phyloP scores from a whole-genome alignment of 2,329 filamentous ascomycete genomes.

The Conoideocrella luteorostrata region DNA sequence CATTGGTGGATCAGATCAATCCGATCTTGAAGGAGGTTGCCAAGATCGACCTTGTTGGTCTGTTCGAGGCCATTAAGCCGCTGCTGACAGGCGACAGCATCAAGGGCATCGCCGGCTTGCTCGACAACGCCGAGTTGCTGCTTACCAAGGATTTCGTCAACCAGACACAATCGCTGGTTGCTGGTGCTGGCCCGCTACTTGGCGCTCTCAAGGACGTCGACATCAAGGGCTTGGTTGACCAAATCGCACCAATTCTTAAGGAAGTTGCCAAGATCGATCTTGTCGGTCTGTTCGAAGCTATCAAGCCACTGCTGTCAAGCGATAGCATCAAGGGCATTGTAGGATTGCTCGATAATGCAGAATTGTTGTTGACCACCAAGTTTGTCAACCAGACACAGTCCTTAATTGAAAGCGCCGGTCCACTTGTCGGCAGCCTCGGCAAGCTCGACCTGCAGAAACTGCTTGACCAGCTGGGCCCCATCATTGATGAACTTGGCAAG shows the following conservation, averaged over 20 bases:
- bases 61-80: conserved; percentile 10
- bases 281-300: conserved; percentile 1
- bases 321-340: conserved; percentile 18
- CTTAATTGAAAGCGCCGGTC: conserved; percentile 20
- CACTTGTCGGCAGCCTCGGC: conserved; percentile 25
- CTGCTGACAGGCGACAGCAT: conserved; percentile 17
- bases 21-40: conserved; percentile 21
- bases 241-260: conserved; percentile 23
- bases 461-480: conserved; percentile 24
- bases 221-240: conserved; percentile 13
- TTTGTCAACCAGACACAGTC: conserved; percentile 25
- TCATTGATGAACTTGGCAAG: conserved; percentile 22
- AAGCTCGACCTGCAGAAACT: conserved; percentile 27
- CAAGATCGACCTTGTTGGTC: conserved; percentile 6
- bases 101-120: conserved; percentile 12
- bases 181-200: conserved; percentile 24
- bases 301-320: conserved; percentile 14
- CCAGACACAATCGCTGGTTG: conserved; percentile 9
- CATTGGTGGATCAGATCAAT: conserved; percentile 10
- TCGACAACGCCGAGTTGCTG: conserved; percentile 1
- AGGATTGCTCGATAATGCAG: conserved; percentile 24
- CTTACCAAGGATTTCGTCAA: conserved; percentile 16
- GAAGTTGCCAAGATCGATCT: conserved; percentile 8
- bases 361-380: conserved; percentile 22
- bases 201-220: conserved; percentile 25